phyloP scores from a whole-genome alignment of 768 basidiomycete species.

The Pleurotus sapidus region DNA sequence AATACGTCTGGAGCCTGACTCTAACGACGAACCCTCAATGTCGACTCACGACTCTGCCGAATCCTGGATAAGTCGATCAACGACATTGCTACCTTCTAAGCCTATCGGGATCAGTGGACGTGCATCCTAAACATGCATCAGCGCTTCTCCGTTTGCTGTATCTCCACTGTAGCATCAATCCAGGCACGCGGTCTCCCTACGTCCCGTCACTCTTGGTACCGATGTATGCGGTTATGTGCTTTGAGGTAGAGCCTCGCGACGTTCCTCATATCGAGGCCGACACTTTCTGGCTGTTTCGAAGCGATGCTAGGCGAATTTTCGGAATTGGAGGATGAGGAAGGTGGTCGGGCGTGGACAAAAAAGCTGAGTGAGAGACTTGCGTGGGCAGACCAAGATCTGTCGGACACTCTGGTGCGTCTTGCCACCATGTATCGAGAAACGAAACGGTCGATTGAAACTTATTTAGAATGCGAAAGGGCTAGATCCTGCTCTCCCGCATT shows the following conservation, averaged over 20 bases:
- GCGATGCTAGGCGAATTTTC: conserved; percentile 68
- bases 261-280: conserved; percentile 73
- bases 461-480: conserved; percentile 59
- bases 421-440: too few species aligned
- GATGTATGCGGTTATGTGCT: conserved; percentile 57
- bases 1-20: conserved; percentile 31
- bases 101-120: conserved; percentile 39
- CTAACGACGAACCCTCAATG: conserved; percentile 33
- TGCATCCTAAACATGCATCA: conserved; percentile 59
- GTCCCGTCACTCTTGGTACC: conserved; percentile 70
- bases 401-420: conserved; percentile 50
- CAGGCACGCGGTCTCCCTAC: conserved; percentile 65
- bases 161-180: conserved; percentile 68
- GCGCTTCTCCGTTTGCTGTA: conserved; percentile 70
- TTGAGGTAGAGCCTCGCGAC: conserved; percentile 62
- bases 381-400: conserved; percentile 65
- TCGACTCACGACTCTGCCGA: conserved; percentile 27
- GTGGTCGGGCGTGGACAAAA: conserved; percentile 58
- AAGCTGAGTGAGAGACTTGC: conserved; percentile 56
- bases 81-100: conserved; percentile 46
- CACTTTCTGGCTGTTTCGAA: conserved; percentile 81
- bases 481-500: conserved; percentile 72
- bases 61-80: conserved; percentile 20
- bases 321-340: conserved; percentile 70
- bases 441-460: background rate